Conservation (phyloP, 768 basidiomycete genomes). For the Termitomyces heimii region DNA sequence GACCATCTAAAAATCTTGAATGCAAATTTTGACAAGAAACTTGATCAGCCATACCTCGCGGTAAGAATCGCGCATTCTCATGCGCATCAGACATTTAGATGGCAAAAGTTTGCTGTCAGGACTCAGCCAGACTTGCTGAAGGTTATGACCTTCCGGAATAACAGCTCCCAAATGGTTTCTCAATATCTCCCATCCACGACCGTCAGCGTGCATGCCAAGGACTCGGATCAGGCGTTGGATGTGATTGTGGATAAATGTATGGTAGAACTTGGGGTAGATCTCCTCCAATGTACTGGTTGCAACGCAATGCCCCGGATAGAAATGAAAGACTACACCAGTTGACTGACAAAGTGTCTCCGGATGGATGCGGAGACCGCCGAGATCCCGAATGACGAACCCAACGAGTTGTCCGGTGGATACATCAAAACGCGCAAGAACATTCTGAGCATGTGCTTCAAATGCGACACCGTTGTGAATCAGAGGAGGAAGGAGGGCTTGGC, state of each 20-base stretch:
- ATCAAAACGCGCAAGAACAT: constrained; percentile 44
- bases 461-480: constrained; percentile 50
- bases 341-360: constrained; percentile 41
- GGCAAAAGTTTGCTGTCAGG: constrained; percentile 32
- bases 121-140: constrained; percentile 43
- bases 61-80: constrained; percentile 51
- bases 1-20: constrained; percentile 33
- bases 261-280: constrained; percentile 51
- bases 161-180: constrained; percentile 36
- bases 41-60: constrained; percentile 37
- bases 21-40: neutral
- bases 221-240: constrained; percentile 51
- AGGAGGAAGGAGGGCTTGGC: constrained; percentile 46
- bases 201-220: constrained; percentile 45
- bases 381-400: constrained; percentile 52
- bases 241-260: constrained; percentile 56
- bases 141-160: constrained; percentile 39
- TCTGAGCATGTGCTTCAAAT: constrained; percentile 59
- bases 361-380: constrained; percentile 53
- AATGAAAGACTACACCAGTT: constrained; percentile 44
- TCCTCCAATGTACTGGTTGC: constrained; percentile 41
- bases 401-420: constrained; percentile 31
- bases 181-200: constrained; percentile 45
- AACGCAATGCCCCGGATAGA: constrained; percentile 49
- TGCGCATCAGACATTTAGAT: constrained; percentile 54